Conservation (phyloP, 257 asterid species). For the Ocimum tenuiflorum region DNA sequence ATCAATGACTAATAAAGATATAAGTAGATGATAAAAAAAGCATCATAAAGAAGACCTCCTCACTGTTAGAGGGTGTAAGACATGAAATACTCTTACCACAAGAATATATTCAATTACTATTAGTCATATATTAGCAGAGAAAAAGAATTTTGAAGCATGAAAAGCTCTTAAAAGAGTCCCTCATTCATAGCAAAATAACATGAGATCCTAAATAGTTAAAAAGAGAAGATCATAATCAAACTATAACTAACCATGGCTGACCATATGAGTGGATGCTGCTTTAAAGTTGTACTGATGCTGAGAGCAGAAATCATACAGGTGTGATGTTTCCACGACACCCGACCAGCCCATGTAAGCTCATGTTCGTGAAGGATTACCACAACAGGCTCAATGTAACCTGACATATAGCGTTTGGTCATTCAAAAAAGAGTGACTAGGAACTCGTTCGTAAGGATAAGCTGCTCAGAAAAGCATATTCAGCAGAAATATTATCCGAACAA, state of each 20-base stretch:
- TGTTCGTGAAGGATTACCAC: slow-evolving; percentile 87
- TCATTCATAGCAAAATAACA: background rate
- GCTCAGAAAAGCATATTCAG: background rate
- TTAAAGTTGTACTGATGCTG: slow-evolving; percentile 86
- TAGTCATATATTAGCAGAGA: background rate
- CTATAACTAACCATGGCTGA: slow-evolving; percentile 62
- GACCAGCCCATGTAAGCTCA: slow-evolving; percentile 99
- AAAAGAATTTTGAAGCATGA: slow-evolving; percentile 6
- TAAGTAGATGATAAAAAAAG: slow-evolving; percentile 1
- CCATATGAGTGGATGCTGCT: slow-evolving; percentile 98
- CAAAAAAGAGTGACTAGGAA: slow-evolving; percentile 11
- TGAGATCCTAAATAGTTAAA: background rate
- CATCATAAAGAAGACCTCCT: slow-evolving; percentile 10
- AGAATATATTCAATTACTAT: background rate
- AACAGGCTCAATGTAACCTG: slow-evolving; percentile 98
- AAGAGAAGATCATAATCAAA: background rate
- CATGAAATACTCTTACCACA: background rate
- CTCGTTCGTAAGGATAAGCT: slow-evolving; percentile 13
- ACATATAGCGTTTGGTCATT: slow-evolving; percentile 12
- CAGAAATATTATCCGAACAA: slow-evolving; percentile 5
- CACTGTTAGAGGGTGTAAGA: background rate
- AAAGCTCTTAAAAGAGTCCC: slow-evolving; percentile 12
- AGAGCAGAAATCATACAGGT: slow-evolving; percentile 90
- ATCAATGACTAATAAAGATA: background rate
- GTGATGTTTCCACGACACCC: slow-evolving; percentile 81